phyloP scores from a whole-genome alignment of 805 yeast genomes.

The Metschnikowia henanensis region DNA sequence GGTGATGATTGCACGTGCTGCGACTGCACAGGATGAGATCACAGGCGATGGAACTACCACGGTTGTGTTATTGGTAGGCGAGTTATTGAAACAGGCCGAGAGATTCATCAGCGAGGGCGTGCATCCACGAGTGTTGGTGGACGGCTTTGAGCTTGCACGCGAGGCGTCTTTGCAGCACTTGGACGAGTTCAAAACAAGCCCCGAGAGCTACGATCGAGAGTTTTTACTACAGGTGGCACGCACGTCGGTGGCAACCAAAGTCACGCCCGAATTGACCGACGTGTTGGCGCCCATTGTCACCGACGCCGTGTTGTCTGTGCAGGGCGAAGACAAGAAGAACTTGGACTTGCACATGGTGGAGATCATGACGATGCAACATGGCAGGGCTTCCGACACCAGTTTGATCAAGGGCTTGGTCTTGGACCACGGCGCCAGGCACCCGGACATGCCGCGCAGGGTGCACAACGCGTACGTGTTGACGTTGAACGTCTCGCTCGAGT shows the following conservation, averaged over 20 bases:
- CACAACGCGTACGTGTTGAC: conserved; percentile 83
- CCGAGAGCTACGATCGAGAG: conserved; percentile 72
- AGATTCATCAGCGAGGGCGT: conserved; percentile 90
- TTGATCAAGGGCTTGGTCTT: conserved; percentile 87
- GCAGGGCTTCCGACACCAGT: conserved; percentile 78
- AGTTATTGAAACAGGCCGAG: conserved; percentile 90
- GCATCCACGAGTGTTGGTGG: conserved; percentile 92
- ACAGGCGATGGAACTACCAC: conserved; percentile 99
- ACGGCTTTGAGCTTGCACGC: conserved; percentile 92
- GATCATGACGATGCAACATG: conserved; percentile 97
- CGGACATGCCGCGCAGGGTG: conserved; percentile 94
- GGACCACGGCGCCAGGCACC: conserved; percentile 99
- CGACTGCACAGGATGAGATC: conserved; percentile 97
- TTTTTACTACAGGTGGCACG: conserved; percentile 89
- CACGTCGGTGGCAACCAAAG: conserved; percentile 86
- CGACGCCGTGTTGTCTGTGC: conserved; percentile 88
- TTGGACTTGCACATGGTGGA: conserved; percentile 97
- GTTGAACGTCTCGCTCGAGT: conserved; percentile 91
- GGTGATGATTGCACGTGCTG: conserved; percentile 80
- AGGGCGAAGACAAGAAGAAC: conserved; percentile 44
- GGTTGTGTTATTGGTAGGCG: conserved; percentile 92
- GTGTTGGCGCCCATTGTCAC: conserved; percentile 92
- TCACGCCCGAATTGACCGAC: conserved; percentile 71
- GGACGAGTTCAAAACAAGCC: conserved; percentile 59
- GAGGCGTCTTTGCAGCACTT: conserved; percentile 69